Base-by-base conservation (phyloP, 305 asterid genomes). In the Fraxinus greggii region DNA sequence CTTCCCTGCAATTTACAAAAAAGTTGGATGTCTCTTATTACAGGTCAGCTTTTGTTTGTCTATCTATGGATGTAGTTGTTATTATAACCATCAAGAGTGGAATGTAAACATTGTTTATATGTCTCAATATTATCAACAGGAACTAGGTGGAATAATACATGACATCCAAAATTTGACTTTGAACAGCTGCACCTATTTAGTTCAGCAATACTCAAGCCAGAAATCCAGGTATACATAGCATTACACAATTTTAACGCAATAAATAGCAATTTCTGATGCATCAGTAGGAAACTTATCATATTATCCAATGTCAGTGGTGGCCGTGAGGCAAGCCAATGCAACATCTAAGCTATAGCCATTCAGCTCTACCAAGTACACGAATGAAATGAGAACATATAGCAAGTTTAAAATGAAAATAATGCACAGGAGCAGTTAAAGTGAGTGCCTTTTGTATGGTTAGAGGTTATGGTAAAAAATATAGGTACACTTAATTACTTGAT, bases 1-100 rank as follows among this genome's bases (percentile, higher is more conserved):
- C 84, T 89, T 85, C 94, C 93, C 97, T 92, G 90, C 29, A 85
- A 83, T 77, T 81, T 77, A 83, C 76, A 84, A 85, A 56, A 38
- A 75, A 79, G 38, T 70, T 61, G 79, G 75, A 78, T 73, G 72
- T 76, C 69, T 81, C 56, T 75, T 54, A 21, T 76, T 23, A 75
- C 79, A 56, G 38, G 24, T 70, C 12, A 70, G 36, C 26, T 31
- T 70, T 21, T 29, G 33, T 67, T 70, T 17, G 24, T 15, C 21
- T 70, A 29, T 29, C 40, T 13, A 70, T 69, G 17, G 12, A 69
- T 69, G 4, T 28, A 13, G 40, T 28, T 67, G 3, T 67, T 28
- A 69, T 28, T 29, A 69, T 32, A 70, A 15, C 40, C 45, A 70
- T 70, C 76, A 31, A 0, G 42, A 70, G 76, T 31, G 42, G 75